Evolutionary conservation across 2,329 filamentous ascomycete genomes (phyloP).

Genomic region (Scytalidium sp.): DNA sequence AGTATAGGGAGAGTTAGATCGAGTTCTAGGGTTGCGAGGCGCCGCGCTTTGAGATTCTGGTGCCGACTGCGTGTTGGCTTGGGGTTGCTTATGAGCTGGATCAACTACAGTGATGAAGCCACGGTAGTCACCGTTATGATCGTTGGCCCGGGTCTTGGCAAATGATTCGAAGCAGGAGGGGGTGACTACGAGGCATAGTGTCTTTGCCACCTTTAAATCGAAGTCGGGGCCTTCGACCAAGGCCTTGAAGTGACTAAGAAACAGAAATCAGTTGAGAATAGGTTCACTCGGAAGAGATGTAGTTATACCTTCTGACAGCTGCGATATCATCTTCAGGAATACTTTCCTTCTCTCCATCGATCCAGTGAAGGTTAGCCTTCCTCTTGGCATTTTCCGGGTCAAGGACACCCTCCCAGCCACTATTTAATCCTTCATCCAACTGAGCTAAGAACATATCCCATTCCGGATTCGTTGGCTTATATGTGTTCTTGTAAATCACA

Average conservation of each 20-base stretch:
- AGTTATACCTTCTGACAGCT: constrained; percentile 13
- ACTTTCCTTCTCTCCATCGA: constrained; percentile 14
- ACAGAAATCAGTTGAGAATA: not conserved
- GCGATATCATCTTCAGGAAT: constrained; percentile 17
- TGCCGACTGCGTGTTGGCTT: not conserved
- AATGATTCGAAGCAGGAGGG: constrained; percentile 10
- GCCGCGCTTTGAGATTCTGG: not conserved
- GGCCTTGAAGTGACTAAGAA: constrained; percentile 14
- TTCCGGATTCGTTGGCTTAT: constrained; percentile 12
- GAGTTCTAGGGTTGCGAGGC: not conserved
- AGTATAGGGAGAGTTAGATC: constrained; percentile 2
- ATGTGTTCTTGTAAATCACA: constrained; percentile 16
- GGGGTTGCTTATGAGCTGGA: not conserved
- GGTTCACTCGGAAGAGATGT: not conserved
- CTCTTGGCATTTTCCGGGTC: constrained; percentile 8
- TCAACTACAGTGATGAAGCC: constrained; percentile 7
- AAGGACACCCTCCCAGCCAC: constrained; percentile 13
- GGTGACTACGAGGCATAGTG: constrained; percentile 15
- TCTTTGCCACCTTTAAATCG: constrained; percentile 8
- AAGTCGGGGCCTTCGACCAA: constrained; percentile 4
- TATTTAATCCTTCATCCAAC: constrained; percentile 11
- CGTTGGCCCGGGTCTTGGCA: not conserved
- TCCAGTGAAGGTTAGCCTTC: constrained; percentile 17
- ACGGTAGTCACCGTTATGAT: constrained; percentile 8
- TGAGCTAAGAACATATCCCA: constrained; percentile 9